Conservation (phyloP, 306 rosid species). For the Quercus engelmannii region DNA sequence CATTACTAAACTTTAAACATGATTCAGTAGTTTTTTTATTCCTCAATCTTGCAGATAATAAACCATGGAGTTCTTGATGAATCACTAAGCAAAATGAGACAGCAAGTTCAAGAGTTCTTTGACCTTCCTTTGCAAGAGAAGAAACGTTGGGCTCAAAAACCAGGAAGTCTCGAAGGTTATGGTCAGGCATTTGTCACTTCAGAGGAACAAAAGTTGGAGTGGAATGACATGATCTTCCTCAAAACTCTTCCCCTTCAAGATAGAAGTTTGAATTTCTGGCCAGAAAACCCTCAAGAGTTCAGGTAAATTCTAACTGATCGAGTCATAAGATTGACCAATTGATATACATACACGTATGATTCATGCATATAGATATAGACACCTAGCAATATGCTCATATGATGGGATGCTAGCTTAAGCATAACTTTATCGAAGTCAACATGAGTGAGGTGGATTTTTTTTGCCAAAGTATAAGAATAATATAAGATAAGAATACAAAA, state of each 20-base stretch:
- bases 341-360: neutral
- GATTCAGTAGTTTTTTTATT: neutral
- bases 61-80: slow-evolving; percentile 33
- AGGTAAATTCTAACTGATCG: slow-evolving; percentile 19
- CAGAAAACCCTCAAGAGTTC: slow-evolving; percentile 42
- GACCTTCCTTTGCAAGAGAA: slow-evolving; percentile 35
- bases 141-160: slow-evolving; percentile 30
- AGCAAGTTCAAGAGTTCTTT: slow-evolving; percentile 38
- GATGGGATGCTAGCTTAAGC: no score
- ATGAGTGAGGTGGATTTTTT: no score
- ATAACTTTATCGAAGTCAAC: no score
- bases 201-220: slow-evolving; percentile 40
- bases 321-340: neutral
- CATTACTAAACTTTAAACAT: no score
- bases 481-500: no score
- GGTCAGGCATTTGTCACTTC: slow-evolving; percentile 54
- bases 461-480: no score
- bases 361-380: no score
- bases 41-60: slow-evolving; percentile 25
- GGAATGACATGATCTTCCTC: slow-evolving; percentile 61
- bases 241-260: slow-evolving; percentile 31
- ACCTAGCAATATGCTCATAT: no score
- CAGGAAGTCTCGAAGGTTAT: slow-evolving; percentile 50
- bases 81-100: slow-evolving; percentile 23
- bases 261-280: slow-evolving; percentile 45